phyloP scores from a whole-genome alignment of 2,329 filamentous ascomycete species.

The Zymoseptoria crescenta region DNA sequence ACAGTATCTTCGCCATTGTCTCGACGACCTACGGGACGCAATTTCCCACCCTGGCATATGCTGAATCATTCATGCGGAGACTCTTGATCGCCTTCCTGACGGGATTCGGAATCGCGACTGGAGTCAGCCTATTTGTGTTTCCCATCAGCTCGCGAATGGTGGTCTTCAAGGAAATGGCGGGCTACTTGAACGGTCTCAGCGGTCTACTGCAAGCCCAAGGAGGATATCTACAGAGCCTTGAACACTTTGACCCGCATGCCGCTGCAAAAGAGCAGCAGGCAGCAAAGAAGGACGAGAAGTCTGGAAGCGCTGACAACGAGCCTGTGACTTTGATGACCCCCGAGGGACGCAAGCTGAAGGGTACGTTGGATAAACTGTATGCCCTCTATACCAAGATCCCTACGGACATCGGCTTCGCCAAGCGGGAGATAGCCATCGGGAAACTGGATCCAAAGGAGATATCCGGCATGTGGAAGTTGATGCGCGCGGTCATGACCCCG shows the following conservation, averaged over 20 bases:
- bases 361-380: constrained; percentile 22
- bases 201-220: constrained; percentile 53
- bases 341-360: constrained; percentile 25
- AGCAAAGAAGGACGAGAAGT: constrained; percentile 26
- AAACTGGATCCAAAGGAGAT: constrained; percentile 59
- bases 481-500: constrained; percentile 59
- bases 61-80: constrained; percentile 46
- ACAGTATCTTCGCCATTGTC: constrained; percentile 60
- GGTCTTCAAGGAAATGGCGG: constrained; percentile 55
- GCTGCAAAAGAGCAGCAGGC: constrained; percentile 3
- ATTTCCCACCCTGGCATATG: constrained; percentile 49
- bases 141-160: constrained; percentile 59
- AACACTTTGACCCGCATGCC: constrained; percentile 44
- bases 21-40: constrained; percentile 54
- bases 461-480: constrained; percentile 49
- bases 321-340: constrained; percentile 15
- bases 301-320: constrained; percentile 40
- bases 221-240: constrained; percentile 55
- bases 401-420: constrained; percentile 61
- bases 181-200: constrained; percentile 50
- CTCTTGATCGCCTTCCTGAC: constrained; percentile 56
- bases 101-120: constrained; percentile 57
- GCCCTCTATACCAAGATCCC: constrained; percentile 61
- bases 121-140: constrained; percentile 56
- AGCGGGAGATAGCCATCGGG: constrained; percentile 64